These are phyloP conservation scores for Sicyos edulis DNA, from an alignment of 306 rosid genomes.

Conservation along the genomic window DNA sequence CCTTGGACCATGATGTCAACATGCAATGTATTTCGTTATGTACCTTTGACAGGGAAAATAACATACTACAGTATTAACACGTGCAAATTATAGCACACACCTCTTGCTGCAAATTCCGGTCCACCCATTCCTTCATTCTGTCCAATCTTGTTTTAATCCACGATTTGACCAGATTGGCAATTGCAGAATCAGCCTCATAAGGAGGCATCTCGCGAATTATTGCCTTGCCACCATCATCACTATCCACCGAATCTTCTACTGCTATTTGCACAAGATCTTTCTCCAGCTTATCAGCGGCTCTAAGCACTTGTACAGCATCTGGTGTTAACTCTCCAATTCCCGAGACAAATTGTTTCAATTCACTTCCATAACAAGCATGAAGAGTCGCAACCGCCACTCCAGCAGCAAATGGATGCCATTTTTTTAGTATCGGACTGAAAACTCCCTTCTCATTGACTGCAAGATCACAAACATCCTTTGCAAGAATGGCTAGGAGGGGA, in stretches of 20 bases:
- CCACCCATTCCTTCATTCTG: slow-evolving; percentile 88
- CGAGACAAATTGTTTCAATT: slow-evolving; percentile 76
- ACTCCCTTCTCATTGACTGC: slow-evolving; percentile 70
- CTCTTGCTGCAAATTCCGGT: slow-evolving; percentile 95
- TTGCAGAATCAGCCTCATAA: slow-evolving; percentile 84
- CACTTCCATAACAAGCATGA: slow-evolving; percentile 85
- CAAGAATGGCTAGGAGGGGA: slow-evolving; percentile 84
- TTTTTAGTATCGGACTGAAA: slow-evolving; percentile 86
- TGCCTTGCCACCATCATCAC: slow-evolving; percentile 97
- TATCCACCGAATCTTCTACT: slow-evolving; percentile 89
- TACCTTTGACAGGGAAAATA: not conserved
- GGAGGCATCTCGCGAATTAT: slow-evolving; percentile 99
- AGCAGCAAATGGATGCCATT: slow-evolving; percentile 95
- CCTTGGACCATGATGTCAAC: not conserved
- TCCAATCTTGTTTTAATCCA: slow-evolving; percentile 90
- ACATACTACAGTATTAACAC: not conserved
- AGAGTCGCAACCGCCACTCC: slow-evolving; percentile 98
- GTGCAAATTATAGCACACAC: slow-evolving; percentile 37
- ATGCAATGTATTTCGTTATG: not conserved
- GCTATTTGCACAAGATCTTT: slow-evolving; percentile 94
- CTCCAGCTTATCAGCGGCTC: slow-evolving; percentile 97
- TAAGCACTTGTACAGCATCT: slow-evolving; percentile 84
- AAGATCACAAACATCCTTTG: slow-evolving; percentile 88
- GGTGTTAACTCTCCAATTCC: slow-evolving; percentile 87
- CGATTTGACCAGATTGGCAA: slow-evolving; percentile 81